Evolutionary conservation across 495 filamentous ascomycete species (phyloP), one percentile per base, ranked within the genome.

Genomic region (Aspergillus bertholletiae): DNA sequence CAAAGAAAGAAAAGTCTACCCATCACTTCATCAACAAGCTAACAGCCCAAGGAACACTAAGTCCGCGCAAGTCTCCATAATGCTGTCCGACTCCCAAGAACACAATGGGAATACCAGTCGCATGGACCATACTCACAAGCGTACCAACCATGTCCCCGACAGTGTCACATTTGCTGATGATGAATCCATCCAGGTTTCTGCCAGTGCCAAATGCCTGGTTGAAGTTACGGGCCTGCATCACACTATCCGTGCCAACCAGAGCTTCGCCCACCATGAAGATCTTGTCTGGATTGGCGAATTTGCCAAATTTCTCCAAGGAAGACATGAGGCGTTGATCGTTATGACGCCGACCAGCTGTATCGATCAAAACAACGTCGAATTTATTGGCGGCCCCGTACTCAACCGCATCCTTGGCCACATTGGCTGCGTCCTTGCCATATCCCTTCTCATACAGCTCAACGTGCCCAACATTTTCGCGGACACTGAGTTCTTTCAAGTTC

Each of bases 201-300:
- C 83, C 88, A 3, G 81, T 76, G 6, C 93, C 94, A 75, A 98
- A 98, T 2, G 88, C 88, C 22, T 84, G 82, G 64, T 97, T 97
- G 77, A 98, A 98, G 63, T 96, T 96, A 49, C 92, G 78, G 6
- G 95, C 94, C 76, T 98, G 94, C 54, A 89, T 88, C 35, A 98
- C 95, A 18, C 88, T 89, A 68, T 98, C 95, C 8, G 88, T 93
- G 21, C 94, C 94, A 3, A 97, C 95, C 7, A 98, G 80, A 20
- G 94, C 94, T 81, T 98, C 94, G 54, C 92, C 94, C 66, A 98
- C 94, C 94, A 98, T 97, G 62, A 98, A 81, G 55, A 97, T 96
- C 79, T 98, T 97, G 68, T 98, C 92, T 2, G 95, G 95, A 48
- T 90, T 80, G 7, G 94, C 94, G 63, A 97, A 87, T 63, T 96